Base-by-base conservation (phyloP, 139 green algal species). In the Monoraphidium neglectum region DNA sequence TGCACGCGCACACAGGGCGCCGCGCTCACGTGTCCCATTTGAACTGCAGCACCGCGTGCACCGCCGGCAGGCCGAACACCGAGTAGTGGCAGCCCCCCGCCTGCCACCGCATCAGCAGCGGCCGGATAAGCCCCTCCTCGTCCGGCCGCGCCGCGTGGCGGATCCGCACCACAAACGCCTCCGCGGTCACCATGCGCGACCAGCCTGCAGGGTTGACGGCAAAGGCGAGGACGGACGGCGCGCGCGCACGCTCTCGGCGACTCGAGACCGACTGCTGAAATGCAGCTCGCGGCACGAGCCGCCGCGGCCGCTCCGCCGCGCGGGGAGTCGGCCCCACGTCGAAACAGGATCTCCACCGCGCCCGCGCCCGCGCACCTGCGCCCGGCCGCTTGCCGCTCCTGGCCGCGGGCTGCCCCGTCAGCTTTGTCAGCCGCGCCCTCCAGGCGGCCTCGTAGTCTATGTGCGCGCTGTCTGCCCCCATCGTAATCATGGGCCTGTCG, bases 81-180 rank as follows among this genome's bases (percentile, higher is more conserved):
- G 24, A 36, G 24, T 30, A 73, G 33, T 65, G 46, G 38, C 59
- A 54, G 26, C 36, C 83, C 13, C 69, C 77, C n/a, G 72, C 73
- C 18, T 89, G 74, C 66, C 68, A 91, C 12, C 80, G 67, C 68
- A 70, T 73, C 53, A 91, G 67, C 76, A 92, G 62, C 23, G 81
- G 83, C 66, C 90, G 85, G 37, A 92, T 36, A 0, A 92, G 65
- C 28, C 87, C 87, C 15, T 75, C 83, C 16, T 84, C 67, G 64
- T 91, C 87, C 28, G 83, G 69, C 30, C 57, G 26, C 23, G 86
- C 80, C 10, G 87, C 85, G 26, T 84, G 47, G 32, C 80, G 57
- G 46, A 92, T 80, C 51, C 82, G 83, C 32, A 94, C 84, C 28
- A 88, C 87, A 79, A 85, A 87, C 2, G 89, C 87, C 67, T 90